A percentile compares a stretch with the other conserved stretches of the same genome.
Conservation (phyloP, 176 grass and related monocot species). For the Calamus simplicifolius region DNA sequence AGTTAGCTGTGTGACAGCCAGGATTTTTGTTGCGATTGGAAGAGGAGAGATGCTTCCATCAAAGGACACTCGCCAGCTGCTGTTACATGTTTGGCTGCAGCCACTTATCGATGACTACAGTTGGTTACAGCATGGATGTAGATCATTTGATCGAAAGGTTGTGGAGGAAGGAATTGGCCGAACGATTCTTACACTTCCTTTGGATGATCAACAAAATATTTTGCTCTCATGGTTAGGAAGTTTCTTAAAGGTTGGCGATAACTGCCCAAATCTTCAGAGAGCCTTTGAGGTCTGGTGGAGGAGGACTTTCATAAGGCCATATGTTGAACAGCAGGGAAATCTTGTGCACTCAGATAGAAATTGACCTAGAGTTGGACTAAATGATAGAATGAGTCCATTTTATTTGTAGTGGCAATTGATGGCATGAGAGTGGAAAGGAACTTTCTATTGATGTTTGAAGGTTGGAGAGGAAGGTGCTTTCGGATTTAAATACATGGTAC, state of each 20-base stretch:
- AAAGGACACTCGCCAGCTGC: conserved; percentile 47
- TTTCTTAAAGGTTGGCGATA: conserved; percentile 60
- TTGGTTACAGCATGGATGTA: conserved; percentile 71
- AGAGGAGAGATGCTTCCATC: conserved; percentile 54
- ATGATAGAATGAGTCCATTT: not conserved
- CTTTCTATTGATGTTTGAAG: not conserved
- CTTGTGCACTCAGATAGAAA: not conserved
- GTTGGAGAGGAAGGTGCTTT: not conserved
- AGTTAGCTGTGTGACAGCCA: conserved; percentile 54
- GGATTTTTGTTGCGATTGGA: conserved; percentile 55
- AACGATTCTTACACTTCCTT: conserved; percentile 61
- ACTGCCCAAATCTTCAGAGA: conserved; percentile 77
- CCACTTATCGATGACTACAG: conserved; percentile 75
- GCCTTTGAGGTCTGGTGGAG: conserved; percentile 95
- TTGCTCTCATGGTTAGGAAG: conserved; percentile 56
- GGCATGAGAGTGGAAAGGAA: not conserved
- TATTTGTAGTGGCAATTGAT: not conserved
- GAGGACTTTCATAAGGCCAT: conserved; percentile 78
- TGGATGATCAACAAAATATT: conserved; percentile 70
- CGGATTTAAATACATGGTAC: not conserved
- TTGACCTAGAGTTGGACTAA: not conserved
- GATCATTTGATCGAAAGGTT: conserved; percentile 56
- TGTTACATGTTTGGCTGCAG: conserved; percentile 69
- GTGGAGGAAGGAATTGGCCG: conserved; percentile 72
- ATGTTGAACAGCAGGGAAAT: conserved; percentile 35